These are phyloP conservation scores for Linderniella brevidens DNA, from an alignment of 257 asterid species.

Conservation along the genomic window DNA sequence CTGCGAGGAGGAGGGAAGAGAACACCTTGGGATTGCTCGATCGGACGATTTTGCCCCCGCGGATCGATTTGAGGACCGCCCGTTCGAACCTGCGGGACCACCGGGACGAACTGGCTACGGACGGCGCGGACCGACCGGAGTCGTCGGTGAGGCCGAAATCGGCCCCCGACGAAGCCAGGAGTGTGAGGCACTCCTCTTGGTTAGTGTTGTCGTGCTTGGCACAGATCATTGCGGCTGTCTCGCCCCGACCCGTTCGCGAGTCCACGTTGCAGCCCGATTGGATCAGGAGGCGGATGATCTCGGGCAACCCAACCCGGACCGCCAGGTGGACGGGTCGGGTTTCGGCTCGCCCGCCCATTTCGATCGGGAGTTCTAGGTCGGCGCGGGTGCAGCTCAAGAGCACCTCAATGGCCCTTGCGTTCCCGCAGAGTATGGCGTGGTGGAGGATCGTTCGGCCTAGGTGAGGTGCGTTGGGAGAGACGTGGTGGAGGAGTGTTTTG, in stretches of 20 bases:
- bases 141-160: slow-evolving; percentile 33
- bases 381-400: slow-evolving; percentile 28
- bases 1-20: slow-evolving; percentile 28
- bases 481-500: slow-evolving; percentile 36
- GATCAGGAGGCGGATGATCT: slow-evolving; percentile 28
- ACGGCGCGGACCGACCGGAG: slow-evolving; percentile 22
- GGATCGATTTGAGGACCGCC: slow-evolving; percentile 31
- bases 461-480: slow-evolving; percentile 47
- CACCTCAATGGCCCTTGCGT: slow-evolving; percentile 33
- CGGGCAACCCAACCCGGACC: slow-evolving; percentile 24
- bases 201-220: slow-evolving; percentile 18
- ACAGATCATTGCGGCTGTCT: slow-evolving; percentile 46
- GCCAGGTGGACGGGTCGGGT: slow-evolving; percentile 41
- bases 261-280: slow-evolving; percentile 29
- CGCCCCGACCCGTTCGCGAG: slow-evolving; percentile 38
- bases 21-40: slow-evolving; percentile 31
- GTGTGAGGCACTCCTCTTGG: slow-evolving; percentile 28
- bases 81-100: slow-evolving; percentile 35
- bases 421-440: slow-evolving; percentile 48
- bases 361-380: slow-evolving; percentile 30
- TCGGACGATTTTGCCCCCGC: slow-evolving; percentile 22
- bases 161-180: slow-evolving; percentile 42
- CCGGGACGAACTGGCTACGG: too few relatives aligned
- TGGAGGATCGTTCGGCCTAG: slow-evolving; percentile 50
- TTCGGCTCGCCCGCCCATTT: slow-evolving; percentile 16